Conservation (phyloP, 768 basidiomycete genomes). For the Lenzites betulinus region DNA sequence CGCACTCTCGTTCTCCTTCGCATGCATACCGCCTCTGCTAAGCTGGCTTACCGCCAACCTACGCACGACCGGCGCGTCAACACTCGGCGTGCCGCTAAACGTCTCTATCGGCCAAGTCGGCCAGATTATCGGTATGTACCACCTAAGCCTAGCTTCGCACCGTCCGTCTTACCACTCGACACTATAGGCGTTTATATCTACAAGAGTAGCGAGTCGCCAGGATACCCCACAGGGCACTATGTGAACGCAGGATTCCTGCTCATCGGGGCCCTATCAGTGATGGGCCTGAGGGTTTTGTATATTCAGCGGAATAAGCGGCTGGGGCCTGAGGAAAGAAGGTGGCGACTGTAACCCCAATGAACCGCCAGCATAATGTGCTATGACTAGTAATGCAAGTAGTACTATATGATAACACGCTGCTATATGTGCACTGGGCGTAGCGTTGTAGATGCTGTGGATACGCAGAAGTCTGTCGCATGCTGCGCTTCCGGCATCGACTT, state of each 20-base stretch:
- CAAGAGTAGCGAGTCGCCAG: slow-evolving; percentile 32
- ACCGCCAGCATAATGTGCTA: too few relatives aligned
- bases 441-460: neutral
- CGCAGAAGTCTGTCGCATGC: slow-evolving; percentile 9
- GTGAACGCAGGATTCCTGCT: slow-evolving; percentile 37
- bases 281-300: slow-evolving; percentile 21
- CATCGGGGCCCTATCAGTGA: slow-evolving; percentile 22
- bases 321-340: slow-evolving; percentile 13
- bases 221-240: slow-evolving; percentile 39
- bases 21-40: slow-evolving; percentile 36
- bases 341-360: slow-evolving; percentile 25
- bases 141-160: neutral
- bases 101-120: slow-evolving; percentile 39
- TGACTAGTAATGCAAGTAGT: too few relatives aligned
- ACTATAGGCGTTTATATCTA: slow-evolving; percentile 31
- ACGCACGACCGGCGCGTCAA: slow-evolving; percentile 32
- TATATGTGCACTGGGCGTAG: too few relatives aligned
- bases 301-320: slow-evolving; percentile 20
- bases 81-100: slow-evolving; percentile 36
- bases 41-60: slow-evolving; percentile 41
- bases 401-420: too few relatives aligned
- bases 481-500: too few relatives aligned
- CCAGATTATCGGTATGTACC: slow-evolving; percentile 35
- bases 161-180: neutral
- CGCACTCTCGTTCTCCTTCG: slow-evolving; percentile 36